Evolutionary conservation across 2,329 filamentous ascomycete species (phyloP), one percentile per base, ranked within the genome.

Genomic region (Fusarium incarnatum): DNA sequence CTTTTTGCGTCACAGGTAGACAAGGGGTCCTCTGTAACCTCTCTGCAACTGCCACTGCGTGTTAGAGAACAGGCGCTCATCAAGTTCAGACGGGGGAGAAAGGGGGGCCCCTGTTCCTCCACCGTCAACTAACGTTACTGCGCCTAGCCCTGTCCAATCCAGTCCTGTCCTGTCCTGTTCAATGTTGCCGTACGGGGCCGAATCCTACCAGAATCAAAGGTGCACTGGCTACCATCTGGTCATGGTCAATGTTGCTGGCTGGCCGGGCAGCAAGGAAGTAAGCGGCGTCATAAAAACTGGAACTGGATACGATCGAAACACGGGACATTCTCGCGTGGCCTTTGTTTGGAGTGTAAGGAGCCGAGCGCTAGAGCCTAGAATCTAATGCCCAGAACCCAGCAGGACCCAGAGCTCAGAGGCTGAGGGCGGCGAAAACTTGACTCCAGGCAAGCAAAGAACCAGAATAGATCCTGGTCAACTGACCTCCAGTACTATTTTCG

Each of bases 1-100:
- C 47, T 54, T 73, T 68, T 73, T 68, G 72, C 70, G 68, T 75
- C 72, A 71, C 72, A 75, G 72, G 70, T 68, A 66, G 56, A 53
- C 68, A 72, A 62, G 72, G 70, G 68, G 50, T 46, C 58, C 41
- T 74, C 63, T 70, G 67, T 66, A 60, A 60, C 63, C 42, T 47
- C 60, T 54, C 54, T 60, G 46, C 34, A 40, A 67, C 67, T 63
- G 64, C 32, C 32, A 28, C 53, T 47, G 27, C 53, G 47, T 60
- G 61, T 66, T 41, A 66, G 54, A 65, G 61, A 65, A 47, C 20
- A 66, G 63, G 61, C 61, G 34, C 25, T 56, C 57, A 40, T 52
- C 58, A 62, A 61, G 61, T 64, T 53, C 49, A 65, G 44, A 56
- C 42, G 49, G 49, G 45, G 46, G 23, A 41, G 45, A 63, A 57